phyloP scores from a whole-genome alignment of 768 basidiomycete genomes.

The Trametes cubensis region DNA sequence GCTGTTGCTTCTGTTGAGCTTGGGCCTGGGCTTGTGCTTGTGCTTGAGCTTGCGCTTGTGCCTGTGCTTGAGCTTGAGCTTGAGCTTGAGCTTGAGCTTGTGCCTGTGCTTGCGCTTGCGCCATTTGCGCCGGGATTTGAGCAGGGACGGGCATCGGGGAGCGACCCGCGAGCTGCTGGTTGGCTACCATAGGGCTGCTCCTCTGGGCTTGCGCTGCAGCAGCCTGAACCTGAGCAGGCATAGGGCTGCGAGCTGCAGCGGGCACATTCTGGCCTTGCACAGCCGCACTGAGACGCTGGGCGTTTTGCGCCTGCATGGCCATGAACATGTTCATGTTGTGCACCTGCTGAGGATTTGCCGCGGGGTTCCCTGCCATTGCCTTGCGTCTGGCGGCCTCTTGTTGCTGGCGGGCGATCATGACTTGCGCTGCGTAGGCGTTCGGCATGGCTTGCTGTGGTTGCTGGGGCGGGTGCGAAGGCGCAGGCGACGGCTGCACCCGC shows the following conservation, averaged over 20 bases:
- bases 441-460: conserved; percentile 24
- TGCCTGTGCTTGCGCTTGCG: conserved; percentile 8
- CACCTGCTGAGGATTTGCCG: conserved; percentile 8
- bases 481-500: conserved; percentile 28
- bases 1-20: conserved; percentile 13
- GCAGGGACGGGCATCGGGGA: conserved; percentile 29
- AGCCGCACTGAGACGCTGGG: too few species aligned
- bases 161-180: conserved; percentile 23
- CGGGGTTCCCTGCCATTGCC: conserved; percentile 9
- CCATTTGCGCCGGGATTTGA: conserved; percentile 16
- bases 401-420: conserved; percentile 8
- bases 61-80: conserved; percentile 17
- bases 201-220: conserved; percentile 17
- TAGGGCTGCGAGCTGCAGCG: conserved; percentile 27
- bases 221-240: conserved; percentile 21
- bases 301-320: conserved; percentile 2
- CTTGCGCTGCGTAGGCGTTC: conserved; percentile 8
- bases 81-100: conserved; percentile 5
- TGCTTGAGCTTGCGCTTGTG: conserved; percentile 7
- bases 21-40: conserved; percentile 6
- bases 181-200: conserved; percentile 26
- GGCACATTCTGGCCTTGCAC: conserved; percentile 7
- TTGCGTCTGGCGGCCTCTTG: conserved; percentile 12
- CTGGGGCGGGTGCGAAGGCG: conserved; percentile 26
- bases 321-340: conserved; percentile 1